Conservation (phyloP, 441 rosid genomes). For the Omphalea diandra region DNA sequence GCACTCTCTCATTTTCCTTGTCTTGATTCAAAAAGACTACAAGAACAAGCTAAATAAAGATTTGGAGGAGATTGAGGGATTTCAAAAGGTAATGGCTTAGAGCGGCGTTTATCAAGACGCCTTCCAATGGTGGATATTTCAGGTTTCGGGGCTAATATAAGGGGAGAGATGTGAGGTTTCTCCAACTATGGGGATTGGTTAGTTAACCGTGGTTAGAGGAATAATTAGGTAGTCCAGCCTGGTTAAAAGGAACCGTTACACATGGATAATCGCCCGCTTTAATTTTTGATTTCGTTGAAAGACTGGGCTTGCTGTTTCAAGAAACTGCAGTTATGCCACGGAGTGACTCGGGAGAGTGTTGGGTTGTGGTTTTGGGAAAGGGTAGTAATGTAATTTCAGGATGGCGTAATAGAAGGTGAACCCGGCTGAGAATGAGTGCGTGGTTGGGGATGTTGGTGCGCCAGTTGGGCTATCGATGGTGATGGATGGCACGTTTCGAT, state of each 20-base stretch:
- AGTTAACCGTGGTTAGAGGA: slow-evolving; percentile 21
- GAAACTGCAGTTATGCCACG: slow-evolving; percentile 20
- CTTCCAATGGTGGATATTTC: slow-evolving; percentile 9
- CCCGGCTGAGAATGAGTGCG: background rate
- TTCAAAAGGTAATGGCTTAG: background rate
- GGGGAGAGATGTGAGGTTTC: background rate
- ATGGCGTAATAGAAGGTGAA: background rate
- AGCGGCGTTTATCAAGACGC: slow-evolving; percentile 46
- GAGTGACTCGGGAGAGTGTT: no score
- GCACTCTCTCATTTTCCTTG: slow-evolving; percentile 40
- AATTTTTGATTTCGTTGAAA: slow-evolving; percentile 7
- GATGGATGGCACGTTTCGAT: slow-evolving; percentile 16
- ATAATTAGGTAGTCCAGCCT: slow-evolving; percentile 2
- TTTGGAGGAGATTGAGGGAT: background rate
- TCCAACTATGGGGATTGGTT: slow-evolving; percentile 2
- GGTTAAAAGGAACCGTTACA: slow-evolving; percentile 8
- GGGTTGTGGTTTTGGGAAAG: background rate
- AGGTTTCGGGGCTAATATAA: background rate
- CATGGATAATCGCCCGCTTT: slow-evolving; percentile 23
- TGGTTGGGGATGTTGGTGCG: no score
- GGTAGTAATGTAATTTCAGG: slow-evolving; percentile 5
- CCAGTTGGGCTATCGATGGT: slow-evolving; percentile 7
- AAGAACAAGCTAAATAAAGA: background rate
- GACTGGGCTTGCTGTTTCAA: background rate
- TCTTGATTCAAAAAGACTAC: slow-evolving; percentile 22